Base-by-base conservation (phyloP, 1,284 basidiomycete genomes). In the Thecaphora thlaspeos region DNA sequence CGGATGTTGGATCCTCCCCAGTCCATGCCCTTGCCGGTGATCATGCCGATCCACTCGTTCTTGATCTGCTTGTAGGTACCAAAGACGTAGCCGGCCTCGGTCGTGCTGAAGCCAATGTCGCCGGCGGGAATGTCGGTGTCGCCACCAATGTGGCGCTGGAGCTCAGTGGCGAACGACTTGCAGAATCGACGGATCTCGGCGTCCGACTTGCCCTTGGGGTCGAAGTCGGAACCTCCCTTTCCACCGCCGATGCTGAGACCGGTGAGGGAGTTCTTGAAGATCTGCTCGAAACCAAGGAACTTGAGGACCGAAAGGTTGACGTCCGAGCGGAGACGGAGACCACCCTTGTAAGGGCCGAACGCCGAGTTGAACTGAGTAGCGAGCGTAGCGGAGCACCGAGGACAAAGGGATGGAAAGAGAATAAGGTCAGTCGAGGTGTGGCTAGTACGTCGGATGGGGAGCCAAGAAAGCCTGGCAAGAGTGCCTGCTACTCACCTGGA, bases 291-390 rank as follows among this genome's bases (percentile, higher is more conserved):
- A 49, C 87, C 88, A 66, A 89, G 84, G 85, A 90, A 90, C 79
- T 89, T 89, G 80, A 90, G 84, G 79, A 90, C 88, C 66, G 86
- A 88, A 39, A 90, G 83, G 82, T 89, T 89, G 80, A 90, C 88
- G 51, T 86, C 84, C 60, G 87, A 87, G 82, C 89, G 88, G 55
- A 90, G 83, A 68, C 88, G 85, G 65, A 89, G 84, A 79, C 87
- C 87, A 68, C 88, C 88, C 80, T 89, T 89, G 84, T 89, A 90
- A 38, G 88, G 88, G 53, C 88, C 88, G 47, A 90, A 83, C 18
- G 87, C 87, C 39, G 87, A 88, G 83, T 89, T 89, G 83, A 87
- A 89, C 84, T 87, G 26, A 7, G 7, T 7, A 28, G 26, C 7
- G 26, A 17, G 51, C 19, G n/a, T 38, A 37, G 46, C 22, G 11